Percentiles rank a stretch among this genome's conserved stretches.
These are phyloP conservation scores for Tolypocladium ovalisporum DNA, from an alignment of 2,329 filamentous ascomycete species.

Conservation along the genomic window DNA sequence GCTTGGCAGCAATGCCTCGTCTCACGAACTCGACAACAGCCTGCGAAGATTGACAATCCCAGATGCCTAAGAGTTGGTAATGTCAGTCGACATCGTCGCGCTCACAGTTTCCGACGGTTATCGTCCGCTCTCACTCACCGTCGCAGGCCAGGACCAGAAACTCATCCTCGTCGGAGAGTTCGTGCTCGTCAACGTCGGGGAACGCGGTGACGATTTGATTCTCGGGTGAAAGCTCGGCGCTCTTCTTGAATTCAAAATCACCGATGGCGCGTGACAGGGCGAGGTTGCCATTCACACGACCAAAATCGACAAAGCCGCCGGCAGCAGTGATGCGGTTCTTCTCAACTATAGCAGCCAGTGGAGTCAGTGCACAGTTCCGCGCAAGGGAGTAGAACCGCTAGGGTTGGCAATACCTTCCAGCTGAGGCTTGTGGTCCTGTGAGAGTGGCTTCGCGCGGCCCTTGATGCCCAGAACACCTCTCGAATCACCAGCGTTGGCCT, in stretches of 20 bases:
- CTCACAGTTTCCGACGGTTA: too few species aligned
- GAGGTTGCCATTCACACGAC: conserved; percentile 95
- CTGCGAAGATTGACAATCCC: conserved; percentile 98
- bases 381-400: conserved; percentile 1
- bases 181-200: conserved; percentile 86
- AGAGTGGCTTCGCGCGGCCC: conserved; percentile 91
- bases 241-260: conserved; percentile 99
- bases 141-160: conserved; percentile 91
- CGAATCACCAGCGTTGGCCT: conserved; percentile 97
- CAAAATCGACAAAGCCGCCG: conserved; percentile 96
- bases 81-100: neutral
- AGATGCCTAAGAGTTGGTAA: conserved; percentile 64
- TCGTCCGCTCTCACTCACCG: conserved; percentile 44
- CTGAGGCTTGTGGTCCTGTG: conserved; percentile 98
- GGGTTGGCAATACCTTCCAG: conserved; percentile 66
- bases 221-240: conserved; percentile 90
- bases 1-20: conserved; percentile 91
- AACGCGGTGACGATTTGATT: conserved; percentile 97
- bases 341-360: conserved; percentile 50
- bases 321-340: conserved; percentile 93
- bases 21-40: conserved; percentile 94
- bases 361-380: conserved; percentile 5
- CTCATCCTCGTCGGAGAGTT: conserved; percentile 86
- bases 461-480: conserved; percentile 92
- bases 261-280: conserved; percentile 94